Evolutionary conservation across 106 monocot species (phyloP).

Genomic region (Dendrobium huoshanense): DNA sequence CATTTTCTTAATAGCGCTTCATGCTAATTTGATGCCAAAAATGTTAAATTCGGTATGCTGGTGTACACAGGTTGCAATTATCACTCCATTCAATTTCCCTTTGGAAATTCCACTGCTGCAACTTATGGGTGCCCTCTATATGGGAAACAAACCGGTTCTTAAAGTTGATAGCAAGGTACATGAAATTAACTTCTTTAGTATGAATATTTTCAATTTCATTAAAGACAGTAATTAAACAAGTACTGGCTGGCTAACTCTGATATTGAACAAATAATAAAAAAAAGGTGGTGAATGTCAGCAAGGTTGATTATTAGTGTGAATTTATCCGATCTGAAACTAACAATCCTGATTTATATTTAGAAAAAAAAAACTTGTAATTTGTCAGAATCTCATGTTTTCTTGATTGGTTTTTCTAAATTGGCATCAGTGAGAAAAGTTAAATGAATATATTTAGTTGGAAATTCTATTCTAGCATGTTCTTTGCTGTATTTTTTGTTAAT

Average conservation of each 20-base stretch:
- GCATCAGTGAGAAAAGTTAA: neutral
- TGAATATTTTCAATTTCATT: neutral
- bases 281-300: neutral
- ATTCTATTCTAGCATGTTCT: neutral
- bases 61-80: conserved; percentile 71
- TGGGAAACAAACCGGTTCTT: conserved; percentile 94
- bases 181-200: neutral
- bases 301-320: neutral
- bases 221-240: neutral
- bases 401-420: neutral
- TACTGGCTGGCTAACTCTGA: neutral
- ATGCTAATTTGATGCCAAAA: neutral
- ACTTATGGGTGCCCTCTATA: conserved; percentile 97
- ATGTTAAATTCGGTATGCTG: neutral
- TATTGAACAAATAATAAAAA: neutral
- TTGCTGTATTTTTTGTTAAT: neutral
- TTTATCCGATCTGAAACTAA: neutral
- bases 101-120: conserved; percentile 90
- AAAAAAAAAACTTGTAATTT: neutral
- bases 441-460: neutral
- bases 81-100: conserved; percentile 96
- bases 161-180: conserved; percentile 98
- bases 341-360: neutral
- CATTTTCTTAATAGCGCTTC: neutral
- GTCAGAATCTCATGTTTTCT: neutral